These are phyloP conservation scores for Tuber aestivum DNA, from an alignment of 495 filamentous ascomycete genomes.

Conservation along the genomic window DNA sequence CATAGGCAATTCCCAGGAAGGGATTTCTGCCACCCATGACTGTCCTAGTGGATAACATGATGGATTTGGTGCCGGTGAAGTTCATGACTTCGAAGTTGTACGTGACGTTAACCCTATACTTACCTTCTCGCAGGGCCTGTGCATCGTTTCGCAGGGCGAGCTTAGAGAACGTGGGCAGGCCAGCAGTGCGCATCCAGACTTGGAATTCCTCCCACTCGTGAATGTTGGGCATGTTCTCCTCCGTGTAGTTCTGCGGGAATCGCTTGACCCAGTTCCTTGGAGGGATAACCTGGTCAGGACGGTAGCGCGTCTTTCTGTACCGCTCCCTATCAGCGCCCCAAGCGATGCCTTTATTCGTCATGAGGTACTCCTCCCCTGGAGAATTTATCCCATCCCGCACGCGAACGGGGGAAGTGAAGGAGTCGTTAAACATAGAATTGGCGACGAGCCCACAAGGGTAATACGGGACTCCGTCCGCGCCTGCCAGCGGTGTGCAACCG, in stretches of 20 bases:
- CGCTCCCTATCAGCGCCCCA: constrained; percentile 78
- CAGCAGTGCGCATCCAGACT: constrained; percentile 98
- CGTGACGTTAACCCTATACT: constrained; percentile 65
- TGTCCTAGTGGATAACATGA: constrained; percentile 87
- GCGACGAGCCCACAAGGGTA: constrained; percentile 96
- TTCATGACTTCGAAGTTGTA: constrained; percentile 63
- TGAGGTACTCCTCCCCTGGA: constrained; percentile 53
- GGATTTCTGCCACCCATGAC: constrained; percentile 93
- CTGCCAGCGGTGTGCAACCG: constrained; percentile 67
- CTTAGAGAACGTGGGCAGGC: constrained; percentile 93
- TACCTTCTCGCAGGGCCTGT: constrained; percentile 59
- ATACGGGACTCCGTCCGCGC: constrained; percentile 58
- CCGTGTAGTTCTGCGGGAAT: constrained; percentile 59
- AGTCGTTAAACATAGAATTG: constrained; percentile 96
- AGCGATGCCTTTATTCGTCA: constrained; percentile 71
- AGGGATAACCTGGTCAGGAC: constrained; percentile 59
- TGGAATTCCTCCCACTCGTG: constrained; percentile 75
- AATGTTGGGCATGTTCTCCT: constrained; percentile 57
- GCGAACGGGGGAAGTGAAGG: constrained; percentile 59
- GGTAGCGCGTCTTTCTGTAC: constrained; percentile 65
- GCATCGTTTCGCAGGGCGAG: constrained; percentile 74
- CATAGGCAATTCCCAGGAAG: constrained; percentile 91
- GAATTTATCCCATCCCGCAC: constrained; percentile 47
- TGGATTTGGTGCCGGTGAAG: constrained; percentile 89
- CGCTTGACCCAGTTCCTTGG: constrained; percentile 76